Evolutionary conservation across 768 basidiomycete species (phyloP).

Genomic region (Cubamyces sp.): DNA sequence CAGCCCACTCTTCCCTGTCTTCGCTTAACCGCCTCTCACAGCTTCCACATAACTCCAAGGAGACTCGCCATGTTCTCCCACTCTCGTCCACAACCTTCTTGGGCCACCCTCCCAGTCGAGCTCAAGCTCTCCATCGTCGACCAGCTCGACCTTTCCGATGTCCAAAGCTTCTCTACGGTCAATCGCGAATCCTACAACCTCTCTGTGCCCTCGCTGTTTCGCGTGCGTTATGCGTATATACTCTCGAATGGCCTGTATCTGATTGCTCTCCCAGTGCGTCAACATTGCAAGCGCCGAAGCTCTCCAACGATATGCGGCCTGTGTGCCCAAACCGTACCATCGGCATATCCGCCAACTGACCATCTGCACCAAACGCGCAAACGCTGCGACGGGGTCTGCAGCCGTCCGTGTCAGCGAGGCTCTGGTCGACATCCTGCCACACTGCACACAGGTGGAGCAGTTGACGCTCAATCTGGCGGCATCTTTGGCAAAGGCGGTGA

Average conservation of each 20-base stretch:
- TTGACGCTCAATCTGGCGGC: conserved; percentile 54
- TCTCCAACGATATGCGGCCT: conserved; percentile 53
- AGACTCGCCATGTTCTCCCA: conserved; percentile 18
- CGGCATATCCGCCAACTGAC: conserved; percentile 55
- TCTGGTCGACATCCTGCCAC: conserved; percentile 53
- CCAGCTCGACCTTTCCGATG: conserved; percentile 48
- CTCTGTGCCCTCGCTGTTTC: conserved; percentile 63
- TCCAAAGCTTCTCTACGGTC: conserved; percentile 52
- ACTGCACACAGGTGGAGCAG: conserved; percentile 51
- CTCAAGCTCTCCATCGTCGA: conserved; percentile 64
- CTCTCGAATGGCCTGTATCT: background rate
- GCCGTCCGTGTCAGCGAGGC: conserved; percentile 44
- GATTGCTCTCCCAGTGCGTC: conserved; percentile 45
- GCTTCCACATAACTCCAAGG: background rate
- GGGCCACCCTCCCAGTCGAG: conserved; percentile 66
- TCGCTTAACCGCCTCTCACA: conserved; percentile 1
- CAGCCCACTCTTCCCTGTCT: conserved; percentile 13
- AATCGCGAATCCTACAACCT: conserved; percentile 54
- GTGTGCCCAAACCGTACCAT: conserved; percentile 59
- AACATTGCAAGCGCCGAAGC: conserved; percentile 50
- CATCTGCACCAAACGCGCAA: conserved; percentile 44
- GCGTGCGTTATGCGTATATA: conserved; percentile 42
- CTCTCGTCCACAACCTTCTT: conserved; percentile 33
- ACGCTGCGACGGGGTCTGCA: conserved; percentile 22
- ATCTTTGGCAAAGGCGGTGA: conserved; percentile 51